Base-by-base conservation (phyloP, 176 grass and related monocot genomes). In the Calamus simplicifolius region DNA sequence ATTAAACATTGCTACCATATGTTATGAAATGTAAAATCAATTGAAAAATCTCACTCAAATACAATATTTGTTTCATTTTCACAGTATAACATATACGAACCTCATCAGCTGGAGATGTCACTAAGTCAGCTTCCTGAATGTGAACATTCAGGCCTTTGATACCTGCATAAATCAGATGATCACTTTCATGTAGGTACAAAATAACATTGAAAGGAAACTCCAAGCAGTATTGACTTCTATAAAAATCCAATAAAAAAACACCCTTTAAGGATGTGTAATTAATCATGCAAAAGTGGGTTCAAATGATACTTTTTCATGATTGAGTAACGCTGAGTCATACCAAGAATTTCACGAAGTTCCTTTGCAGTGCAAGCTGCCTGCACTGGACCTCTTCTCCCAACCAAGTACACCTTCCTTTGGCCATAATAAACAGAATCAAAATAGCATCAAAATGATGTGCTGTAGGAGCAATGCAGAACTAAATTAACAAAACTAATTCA, bases 301-400 rank as follows among this genome's bases (percentile, higher is more conserved):
- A 43, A 13, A 43, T 43, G 8, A 43, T 43, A 43, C 1, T 43
- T 43, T 43, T 43, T 43, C 35, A 43, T 43, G 10, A 57, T 28
- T 13, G 23, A 17, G 77, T 75, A 18, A 62, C 29, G 48, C 26
- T 49, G 64, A 71, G 51, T 54, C 51, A 27, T 73, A 90, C 92
- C 86, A 48, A 96, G 58, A 81, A 88, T 90, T 80, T 96, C 87
- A 77, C 87, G 83, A 54, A 96, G 50, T 57, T 96, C 86, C 58
- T 96, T 90, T 66, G 87, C 92, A 29, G 92, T 96, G 83, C 86
- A 96, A 56, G 83, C 86, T 65, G 83, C 83, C 68, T 96, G 92
- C 59, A 87, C 86, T 49, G 92, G 86, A 16, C 87, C 92, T 59
- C 80, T 72, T 69, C 91, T 77, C 52, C 91, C 91, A 74, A 87